Evolutionary conservation across 1,284 basidiomycete species (phyloP), one percentile per base, ranked within the genome.

Genomic region (Pseudozyma flocculosa): DNA sequence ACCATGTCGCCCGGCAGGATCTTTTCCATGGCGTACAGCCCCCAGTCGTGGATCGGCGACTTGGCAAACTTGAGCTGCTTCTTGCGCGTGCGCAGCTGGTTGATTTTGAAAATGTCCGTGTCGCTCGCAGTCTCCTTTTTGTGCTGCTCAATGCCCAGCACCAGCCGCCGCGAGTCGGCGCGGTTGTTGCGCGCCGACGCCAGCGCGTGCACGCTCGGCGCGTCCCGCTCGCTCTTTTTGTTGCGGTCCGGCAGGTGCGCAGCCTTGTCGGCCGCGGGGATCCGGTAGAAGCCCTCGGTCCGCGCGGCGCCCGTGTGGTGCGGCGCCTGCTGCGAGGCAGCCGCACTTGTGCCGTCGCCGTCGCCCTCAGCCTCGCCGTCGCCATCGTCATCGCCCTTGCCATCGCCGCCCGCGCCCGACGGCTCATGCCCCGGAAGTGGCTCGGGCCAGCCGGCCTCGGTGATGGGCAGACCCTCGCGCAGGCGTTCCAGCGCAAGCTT

Each of bases 41-140:
- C 94, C 89, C 94, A 98, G 70, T 95, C 93, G 78, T 98, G 94
- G 67, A 99, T 99, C 3, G 93, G 92, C 24, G 90, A 93, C 48
- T 92, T 85, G 10, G 92, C 89, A 75, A 99, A 99, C 34, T 90
- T 87, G 48, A 99, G 84, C 75, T 96, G 92, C 82, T 99, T 99
- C 85, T 98, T 98, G 59, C 95, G 84, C 37, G 92, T 92, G 78
- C 95, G 89, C 36, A 99, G 84, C 81, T 98, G 95, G 79, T 98
- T 98, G 83, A 97, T 97, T 81, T 96, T 94, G 83, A 97, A 81
- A 22, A 84, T 75, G 68, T 84, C 83, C 8, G 81, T 81, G 41
- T 83, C 83, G 24, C 80, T 78, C 13, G 79, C 79, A 2, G 80
- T 76, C 26, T 77, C 80, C 71, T 83, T 84, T 72, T 93, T 92